These are phyloP conservation scores for Backusella mclennaniae DNA, from an alignment of 192 early-diverging fungal genomes.

Conservation along the genomic window DNA sequence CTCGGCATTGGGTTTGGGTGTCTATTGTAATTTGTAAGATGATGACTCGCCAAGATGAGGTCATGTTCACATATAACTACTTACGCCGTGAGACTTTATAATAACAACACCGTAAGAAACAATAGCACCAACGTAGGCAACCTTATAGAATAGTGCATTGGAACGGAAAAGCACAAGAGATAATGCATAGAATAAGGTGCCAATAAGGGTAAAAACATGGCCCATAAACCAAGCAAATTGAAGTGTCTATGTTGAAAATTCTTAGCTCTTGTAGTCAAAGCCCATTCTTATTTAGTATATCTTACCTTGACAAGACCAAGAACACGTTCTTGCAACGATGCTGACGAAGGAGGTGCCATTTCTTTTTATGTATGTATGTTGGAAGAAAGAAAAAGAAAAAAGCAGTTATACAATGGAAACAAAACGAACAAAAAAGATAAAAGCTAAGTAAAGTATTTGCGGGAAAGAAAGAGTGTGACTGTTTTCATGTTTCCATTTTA, in stretches of 20 bases:
- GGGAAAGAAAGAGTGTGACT: not conserved
- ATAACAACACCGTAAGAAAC: slow-evolving; percentile 75
- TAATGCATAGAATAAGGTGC: slow-evolving; percentile 38
- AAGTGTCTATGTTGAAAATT: slow-evolving; percentile 31
- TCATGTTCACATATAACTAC: slow-evolving; percentile 21
- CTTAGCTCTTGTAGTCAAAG: not conserved
- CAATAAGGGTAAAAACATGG: slow-evolving; percentile 43
- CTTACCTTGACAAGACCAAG: slow-evolving; percentile 26
- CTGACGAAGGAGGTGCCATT: slow-evolving; percentile 17
- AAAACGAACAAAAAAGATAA: slow-evolving; percentile 9
- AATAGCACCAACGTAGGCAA: slow-evolving; percentile 65
- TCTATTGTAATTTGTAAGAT: slow-evolving; percentile 35
- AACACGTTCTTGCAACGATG: slow-evolving; percentile 18
- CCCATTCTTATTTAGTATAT: not conserved
- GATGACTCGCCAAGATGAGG: slow-evolving; percentile 8
- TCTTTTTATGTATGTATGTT: not conserved
- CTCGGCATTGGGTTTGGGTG: slow-evolving; percentile 53
- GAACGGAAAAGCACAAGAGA: slow-evolving; percentile 43
- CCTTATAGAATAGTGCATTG: slow-evolving; percentile 47
- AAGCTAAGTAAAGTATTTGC: not conserved
- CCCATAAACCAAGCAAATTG: slow-evolving; percentile 57
- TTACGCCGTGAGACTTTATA: slow-evolving; percentile 76
- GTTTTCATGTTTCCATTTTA: not conserved
- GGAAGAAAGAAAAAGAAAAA: not conserved
- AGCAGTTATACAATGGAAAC: not conserved